A percentile compares a stretch with the other conserved stretches of the same genome.
Conservation (phyloP, 2,329 filamentous ascomycete species). For the Trichoderma sp. region DNA sequence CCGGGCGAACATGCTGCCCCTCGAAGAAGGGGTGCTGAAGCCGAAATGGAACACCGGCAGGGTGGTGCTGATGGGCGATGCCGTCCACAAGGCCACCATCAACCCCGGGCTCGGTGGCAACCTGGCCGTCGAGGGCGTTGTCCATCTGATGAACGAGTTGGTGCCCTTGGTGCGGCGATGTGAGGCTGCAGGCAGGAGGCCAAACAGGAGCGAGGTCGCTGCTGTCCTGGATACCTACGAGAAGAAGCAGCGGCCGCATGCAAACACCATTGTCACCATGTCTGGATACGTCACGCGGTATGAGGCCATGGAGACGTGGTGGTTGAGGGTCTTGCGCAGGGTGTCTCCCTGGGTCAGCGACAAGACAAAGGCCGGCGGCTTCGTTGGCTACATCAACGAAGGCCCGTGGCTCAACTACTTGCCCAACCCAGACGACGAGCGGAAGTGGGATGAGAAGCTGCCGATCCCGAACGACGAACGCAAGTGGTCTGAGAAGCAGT, state of each 20-base stretch:
- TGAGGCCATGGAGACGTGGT: conserved; percentile 23
- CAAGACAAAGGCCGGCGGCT: conserved; percentile 1
- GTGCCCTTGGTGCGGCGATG: conserved; percentile 9
- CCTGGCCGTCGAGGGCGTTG: conserved; percentile 16
- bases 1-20: conserved; percentile 10
- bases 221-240: conserved; percentile 13
- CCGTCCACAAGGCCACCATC: conserved; percentile 15
- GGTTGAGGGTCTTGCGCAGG: conserved; percentile 16
- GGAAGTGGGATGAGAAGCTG: neutral
- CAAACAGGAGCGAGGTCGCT: neutral
- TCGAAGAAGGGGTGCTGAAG: conserved; percentile 18
- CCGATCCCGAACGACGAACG: neutral
- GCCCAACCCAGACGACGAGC: conserved; percentile 1
- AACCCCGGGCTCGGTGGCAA: conserved; percentile 12
- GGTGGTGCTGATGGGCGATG: conserved; percentile 2
- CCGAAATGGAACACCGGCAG: conserved; percentile 16
- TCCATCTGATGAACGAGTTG: conserved; percentile 13
- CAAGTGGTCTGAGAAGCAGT: neutral
- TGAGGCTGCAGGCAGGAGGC: neutral
- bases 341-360: conserved; percentile 22
- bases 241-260: conserved; percentile 20
- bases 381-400: conserved; percentile 13
- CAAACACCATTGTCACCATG: conserved; percentile 6
- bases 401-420: conserved; percentile 12
- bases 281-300: conserved; percentile 15